phyloP scores from a whole-genome alignment of 2,329 filamentous ascomycete genomes.

The Acarospora socialis region DNA sequence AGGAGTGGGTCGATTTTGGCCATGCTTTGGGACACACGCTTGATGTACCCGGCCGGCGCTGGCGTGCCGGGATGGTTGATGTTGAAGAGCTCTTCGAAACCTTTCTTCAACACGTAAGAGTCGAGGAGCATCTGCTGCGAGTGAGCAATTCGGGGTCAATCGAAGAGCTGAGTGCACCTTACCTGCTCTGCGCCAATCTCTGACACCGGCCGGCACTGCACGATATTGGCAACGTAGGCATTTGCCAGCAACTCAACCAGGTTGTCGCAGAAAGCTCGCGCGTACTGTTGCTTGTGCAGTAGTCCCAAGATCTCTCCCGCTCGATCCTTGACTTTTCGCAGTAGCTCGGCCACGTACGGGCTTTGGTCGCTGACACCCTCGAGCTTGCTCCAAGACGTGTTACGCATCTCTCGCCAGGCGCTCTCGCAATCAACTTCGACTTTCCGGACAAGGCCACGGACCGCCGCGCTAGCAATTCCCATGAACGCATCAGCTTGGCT shows the following conservation, averaged over 20 bases:
- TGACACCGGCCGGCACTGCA: constrained; percentile 78
- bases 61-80: constrained; percentile 44
- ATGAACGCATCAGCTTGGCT: constrained; percentile 91
- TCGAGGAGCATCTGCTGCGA: constrained; percentile 71
- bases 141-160: background rate
- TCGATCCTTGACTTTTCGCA: constrained; percentile 56
- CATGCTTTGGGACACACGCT: constrained; percentile 74
- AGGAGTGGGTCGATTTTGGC: constrained; percentile 79
- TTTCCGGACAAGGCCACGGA: constrained; percentile 68
- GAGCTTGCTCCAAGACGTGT: constrained; percentile 87
- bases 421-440: constrained; percentile 73
- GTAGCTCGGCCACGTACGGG: constrained; percentile 71
- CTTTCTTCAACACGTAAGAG: constrained; percentile 77
- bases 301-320: constrained; percentile 61
- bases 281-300: constrained; percentile 83
- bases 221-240: constrained; percentile 68
- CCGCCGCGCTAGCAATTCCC: constrained; percentile 78
- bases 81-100: constrained; percentile 56
- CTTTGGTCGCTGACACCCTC: constrained; percentile 90
- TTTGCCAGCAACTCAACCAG: constrained; percentile 76
- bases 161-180: constrained; percentile 15
- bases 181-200: constrained; percentile 90
- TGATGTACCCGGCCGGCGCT: constrained; percentile 54
- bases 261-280: constrained; percentile 87
- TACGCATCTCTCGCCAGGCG: constrained; percentile 92